Evolutionary conservation across 768 basidiomycete genomes (phyloP), one percentile per base, ranked within the genome.

Genomic region (Mycena maculata): DNA sequence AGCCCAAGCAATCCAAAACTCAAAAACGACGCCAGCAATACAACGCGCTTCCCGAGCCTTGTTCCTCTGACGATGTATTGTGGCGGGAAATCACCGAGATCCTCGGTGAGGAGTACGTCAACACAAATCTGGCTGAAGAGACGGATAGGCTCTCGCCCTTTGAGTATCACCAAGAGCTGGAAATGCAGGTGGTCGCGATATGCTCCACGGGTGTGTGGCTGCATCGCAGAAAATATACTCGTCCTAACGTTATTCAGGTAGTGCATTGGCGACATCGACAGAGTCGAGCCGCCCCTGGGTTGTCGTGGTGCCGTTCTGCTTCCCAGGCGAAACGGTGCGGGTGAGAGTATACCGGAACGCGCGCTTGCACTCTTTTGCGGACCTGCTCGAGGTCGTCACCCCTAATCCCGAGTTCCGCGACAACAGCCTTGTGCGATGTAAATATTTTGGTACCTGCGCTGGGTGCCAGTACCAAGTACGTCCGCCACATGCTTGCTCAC

Each of bases 381-480:
- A 95, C 71, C 83, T 95, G 1, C 41, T 97, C 7, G 82, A 86
- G 50, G 82, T 96, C 28, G 64, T 92, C 36, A 78, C 77, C 1
- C 87, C 90, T n/a, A 95, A 92, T 75, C 66, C 75, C 0, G 85
- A 84, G 41, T 78, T 92, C 60, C 82, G 96, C 57, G 93, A 95
- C 70, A 82, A 87, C 70, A 83, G 77, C 30, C 81, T 87, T 25
- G 86, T 93, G 0, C 82, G 84, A 67, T 99, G 97, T 80, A 87
- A 88, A 67, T 96, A 99, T 76, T 99, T 98, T 81, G 92, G 92
- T 0, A 82, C 80, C 41, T 99, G 96, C 77, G 93, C 88, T 0
- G 97, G 97, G 2, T 99, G 97, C 76, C 97, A 99, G 77, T 95
- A 95, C 76, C 96, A 98, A 83, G 94, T 92, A 42, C 18, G 80